Evolutionary conservation across 2,329 filamentous ascomycete genomes (phyloP), one percentile per base, ranked within the genome.

Genomic region (Pezicula rhizophila): DNA sequence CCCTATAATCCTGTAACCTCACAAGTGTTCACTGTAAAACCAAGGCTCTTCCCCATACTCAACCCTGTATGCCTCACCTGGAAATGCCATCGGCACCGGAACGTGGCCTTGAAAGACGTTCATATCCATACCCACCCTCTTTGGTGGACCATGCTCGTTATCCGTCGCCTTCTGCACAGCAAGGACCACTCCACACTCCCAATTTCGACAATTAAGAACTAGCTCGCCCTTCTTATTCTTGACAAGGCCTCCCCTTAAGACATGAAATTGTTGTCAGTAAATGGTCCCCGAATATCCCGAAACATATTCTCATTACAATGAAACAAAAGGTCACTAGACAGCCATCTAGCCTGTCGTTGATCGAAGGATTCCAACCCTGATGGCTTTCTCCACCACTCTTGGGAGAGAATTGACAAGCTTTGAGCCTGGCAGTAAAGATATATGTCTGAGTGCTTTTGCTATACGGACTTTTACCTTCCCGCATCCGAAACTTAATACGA

Each of bases 121-220:
- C 62, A 72, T 69, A 26, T 26, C 5, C 66, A 65, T 50, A 63
- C 60, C 40, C 60, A 17, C 39, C 20, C 25, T 11, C 18, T 28
- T 15, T 8, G 10, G 18, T 18, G 11, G 17, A 40, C 17, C 17
- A 14, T 40, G 38, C 38, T 40, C 25, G 40, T 20, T 11, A 42
- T 20, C 25, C 11, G n/a, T 15, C 26, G 42, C 40, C 46, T 61
- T 48, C 38, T 55, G 59, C 20, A 87, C 72, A 8, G 84, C 82
- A 37, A 96, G 65, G 20, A 97, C 59, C 1, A 99, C 87, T 33
- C 93, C 93, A 62, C 90, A 96, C 69, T 97, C 93, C 91, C 92
- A 97, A 66, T 97, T 99, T 47, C 87, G 82, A 66, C 87, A 90
- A 53, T 79, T 90, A 54, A 97, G 74, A 66, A 89, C 95, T 11